Conservation (phyloP, 176 grass and related monocot species). For the Typha latifolia region DNA sequence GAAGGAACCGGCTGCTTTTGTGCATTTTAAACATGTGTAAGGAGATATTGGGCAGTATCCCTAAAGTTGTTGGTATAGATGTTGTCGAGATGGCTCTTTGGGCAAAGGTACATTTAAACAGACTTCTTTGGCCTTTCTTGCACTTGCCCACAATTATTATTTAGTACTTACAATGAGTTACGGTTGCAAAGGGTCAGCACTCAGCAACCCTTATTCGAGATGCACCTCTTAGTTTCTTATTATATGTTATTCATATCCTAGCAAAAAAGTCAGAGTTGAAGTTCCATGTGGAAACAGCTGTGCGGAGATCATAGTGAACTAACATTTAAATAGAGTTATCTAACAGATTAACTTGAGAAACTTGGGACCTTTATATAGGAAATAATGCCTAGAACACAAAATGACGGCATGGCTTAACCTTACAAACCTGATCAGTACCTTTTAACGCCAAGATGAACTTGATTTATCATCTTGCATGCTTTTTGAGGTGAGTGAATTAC, state of each 20-base stretch:
- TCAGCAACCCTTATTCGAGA: no score
- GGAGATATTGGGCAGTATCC: slow-evolving; percentile 60
- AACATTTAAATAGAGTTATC: background rate
- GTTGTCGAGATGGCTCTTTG: slow-evolving; percentile 97
- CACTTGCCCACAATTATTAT: background rate
- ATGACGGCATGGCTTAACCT: no score
- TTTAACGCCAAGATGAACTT: no score
- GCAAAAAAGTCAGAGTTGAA: background rate
- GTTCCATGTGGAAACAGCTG: background rate
- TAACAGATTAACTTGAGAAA: background rate
- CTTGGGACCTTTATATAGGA: no score
- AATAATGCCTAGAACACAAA: no score
- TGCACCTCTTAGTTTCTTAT: no score
- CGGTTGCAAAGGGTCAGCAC: background rate
- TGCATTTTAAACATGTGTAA: slow-evolving; percentile 82
- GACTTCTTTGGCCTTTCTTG: background rate
- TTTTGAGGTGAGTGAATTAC: no score
- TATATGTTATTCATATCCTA: background rate
- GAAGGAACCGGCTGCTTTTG: slow-evolving; percentile 72
- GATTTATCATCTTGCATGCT: no score
- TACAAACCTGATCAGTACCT: no score
- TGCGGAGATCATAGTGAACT: no score
- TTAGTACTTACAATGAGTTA: background rate
- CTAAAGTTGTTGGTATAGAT: slow-evolving; percentile 80
- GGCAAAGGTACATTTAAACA: slow-evolving; percentile 59